These are phyloP conservation scores for Collybia sordida DNA, from an alignment of 768 basidiomycete species.

Conservation along the genomic window DNA sequence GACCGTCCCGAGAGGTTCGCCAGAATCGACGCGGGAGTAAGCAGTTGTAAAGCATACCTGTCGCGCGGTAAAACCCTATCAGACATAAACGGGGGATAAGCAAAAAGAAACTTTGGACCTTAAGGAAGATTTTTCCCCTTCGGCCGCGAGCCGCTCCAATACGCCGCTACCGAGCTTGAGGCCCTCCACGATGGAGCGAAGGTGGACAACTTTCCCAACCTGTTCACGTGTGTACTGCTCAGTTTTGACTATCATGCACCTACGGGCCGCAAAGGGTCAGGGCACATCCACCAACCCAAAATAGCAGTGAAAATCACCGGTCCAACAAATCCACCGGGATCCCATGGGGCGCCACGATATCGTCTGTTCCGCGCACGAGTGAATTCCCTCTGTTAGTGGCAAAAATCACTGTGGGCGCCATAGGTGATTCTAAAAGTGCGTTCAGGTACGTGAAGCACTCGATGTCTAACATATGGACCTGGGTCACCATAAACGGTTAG, in stretches of 20 bases:
- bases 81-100: not conserved
- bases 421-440: constrained; percentile 89
- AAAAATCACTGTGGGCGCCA: constrained; percentile 97
- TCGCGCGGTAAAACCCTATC: constrained; percentile 5
- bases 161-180: constrained; percentile 75
- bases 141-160: constrained; percentile 74
- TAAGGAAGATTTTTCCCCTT: constrained; percentile 81
- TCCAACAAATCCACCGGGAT: constrained; percentile 93
- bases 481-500: constrained; percentile 8
- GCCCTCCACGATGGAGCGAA: constrained; percentile 86
- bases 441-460: constrained; percentile 99
- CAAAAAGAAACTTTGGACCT: constrained; percentile 44
- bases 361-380: constrained; percentile 89
- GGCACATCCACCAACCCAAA: not conserved
- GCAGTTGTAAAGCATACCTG: constrained; percentile 88
- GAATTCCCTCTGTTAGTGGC: constrained; percentile 95
- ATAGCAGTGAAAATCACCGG: constrained; percentile 46
- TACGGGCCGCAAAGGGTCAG: constrained; percentile 23
- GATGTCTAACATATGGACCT: constrained; percentile 99
- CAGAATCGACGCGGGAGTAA: constrained; percentile 89
- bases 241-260: constrained; percentile 95
- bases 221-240: constrained; percentile 80
- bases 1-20: constrained; percentile 73
- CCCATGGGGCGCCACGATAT: constrained; percentile 90
- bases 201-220: constrained; percentile 81